These are phyloP conservation scores for Saitozyma sp. DNA, from an alignment of 768 basidiomycete species.

Conservation along the genomic window DNA sequence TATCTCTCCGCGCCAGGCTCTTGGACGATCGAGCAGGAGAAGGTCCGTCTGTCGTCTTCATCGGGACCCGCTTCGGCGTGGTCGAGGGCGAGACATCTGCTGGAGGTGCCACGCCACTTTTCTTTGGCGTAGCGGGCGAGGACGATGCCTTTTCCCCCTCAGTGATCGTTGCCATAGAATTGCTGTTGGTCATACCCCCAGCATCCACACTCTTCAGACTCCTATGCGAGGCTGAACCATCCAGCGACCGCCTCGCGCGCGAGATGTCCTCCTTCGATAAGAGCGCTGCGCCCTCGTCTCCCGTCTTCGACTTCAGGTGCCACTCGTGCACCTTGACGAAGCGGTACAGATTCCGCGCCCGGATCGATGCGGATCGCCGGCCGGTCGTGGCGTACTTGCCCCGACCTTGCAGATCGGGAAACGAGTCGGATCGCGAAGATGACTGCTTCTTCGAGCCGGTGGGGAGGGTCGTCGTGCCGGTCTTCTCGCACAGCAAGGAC, in stretches of 20 bases:
- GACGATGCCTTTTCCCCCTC: too few relatives aligned
- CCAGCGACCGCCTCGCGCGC: too few relatives aligned
- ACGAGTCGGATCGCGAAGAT: conserved; percentile 53
- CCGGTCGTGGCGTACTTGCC: conserved; percentile 77
- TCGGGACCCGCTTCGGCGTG: conserved; percentile 53
- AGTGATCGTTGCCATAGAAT: too few relatives aligned
- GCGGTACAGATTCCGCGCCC: conserved; percentile 87
- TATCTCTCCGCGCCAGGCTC: conserved; percentile 63
- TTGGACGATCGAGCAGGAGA: conserved; percentile 66
- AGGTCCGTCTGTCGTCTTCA: conserved; percentile 64
- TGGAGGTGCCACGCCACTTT: not conserved
- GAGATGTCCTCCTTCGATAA: too few relatives aligned
- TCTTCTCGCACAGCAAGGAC: conserved; percentile 83
- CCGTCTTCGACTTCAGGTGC: conserved; percentile 26
- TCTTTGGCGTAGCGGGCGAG: too few relatives aligned
- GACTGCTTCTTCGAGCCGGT: conserved; percentile 21
- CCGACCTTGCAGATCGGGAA: conserved; percentile 64
- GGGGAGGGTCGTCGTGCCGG: conserved; percentile 70
- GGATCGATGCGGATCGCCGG: conserved; percentile 70
- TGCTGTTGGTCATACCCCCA: too few relatives aligned
- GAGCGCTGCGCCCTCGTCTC: not conserved
- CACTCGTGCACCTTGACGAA: conserved; percentile 72
- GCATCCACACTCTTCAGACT: too few relatives aligned
- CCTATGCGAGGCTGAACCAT: too few relatives aligned
- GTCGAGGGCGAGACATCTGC: not conserved